Base-by-base conservation (phyloP, 139 green algal genomes). In the Ostreobium quekettii region DNA sequence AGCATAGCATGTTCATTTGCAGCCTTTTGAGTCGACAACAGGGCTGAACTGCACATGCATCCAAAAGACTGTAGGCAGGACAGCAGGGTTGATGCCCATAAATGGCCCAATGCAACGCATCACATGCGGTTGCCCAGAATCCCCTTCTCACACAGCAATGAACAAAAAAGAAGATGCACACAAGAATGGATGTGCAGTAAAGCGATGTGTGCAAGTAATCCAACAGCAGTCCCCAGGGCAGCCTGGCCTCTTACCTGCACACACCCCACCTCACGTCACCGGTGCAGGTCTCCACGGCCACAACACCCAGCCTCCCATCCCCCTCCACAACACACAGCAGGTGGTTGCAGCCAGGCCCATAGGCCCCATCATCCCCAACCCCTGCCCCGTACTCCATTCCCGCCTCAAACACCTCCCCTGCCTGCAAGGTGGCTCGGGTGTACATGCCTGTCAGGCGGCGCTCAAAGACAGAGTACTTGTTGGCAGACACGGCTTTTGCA, bases 371-470 rank as follows among this genome's bases (percentile, higher is more conserved):
- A 60, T 29, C 68, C 33, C 67, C 36, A 22, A 38, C 67, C 60
- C 24, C 47, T 28, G 6, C 33, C 7, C 35, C 35, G 8, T 68
- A 68, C 15, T 39, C 33, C 60, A 63, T 63, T 15, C 56, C 28
- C n/a, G 7, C 28, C 46, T 31, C 53, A 73, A 58, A 48, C 53
- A 61, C 68, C 64, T 76, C 64, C 0, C 61, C 74, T 19, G 76
- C 76, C 31, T 97, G 90, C 28, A 97, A 78, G 2, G 92, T 97
- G 36, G 87, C 85, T 5, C 76, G 69, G 3, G 90, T 97, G 80
- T 94, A 95, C 2, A 96, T 48, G 0, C 80, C 89, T 0, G 88
- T 90, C 26, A 97, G 65, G 31, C 76, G 36, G 7, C 92, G 77
- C 46, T 74, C 74, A 67, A 97, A 97, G 1, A 78, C 80, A 31